Percentiles rank a stretch among this genome's conserved stretches.
Evolutionary conservation across 169 alveolate species (phyloP).

Genomic region (Sarcocystis neurona): DNA sequence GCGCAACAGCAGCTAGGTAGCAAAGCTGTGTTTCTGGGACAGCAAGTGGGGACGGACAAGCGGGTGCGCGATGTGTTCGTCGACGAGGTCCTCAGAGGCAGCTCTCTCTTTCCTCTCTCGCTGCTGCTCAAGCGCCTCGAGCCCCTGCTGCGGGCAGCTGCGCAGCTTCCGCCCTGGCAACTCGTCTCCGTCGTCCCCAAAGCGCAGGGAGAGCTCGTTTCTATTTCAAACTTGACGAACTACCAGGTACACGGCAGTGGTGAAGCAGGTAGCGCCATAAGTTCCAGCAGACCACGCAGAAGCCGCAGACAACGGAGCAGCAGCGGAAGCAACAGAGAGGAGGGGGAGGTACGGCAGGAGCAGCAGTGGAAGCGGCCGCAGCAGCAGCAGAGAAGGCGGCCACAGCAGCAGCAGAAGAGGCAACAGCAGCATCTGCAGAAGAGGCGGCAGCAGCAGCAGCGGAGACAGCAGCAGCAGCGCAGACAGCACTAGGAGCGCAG

Average conservation of each 20-base stretch:
- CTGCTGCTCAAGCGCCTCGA: conserved; percentile 75
- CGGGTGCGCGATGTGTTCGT: conserved; percentile 68
- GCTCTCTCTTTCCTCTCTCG: conserved; percentile 64
- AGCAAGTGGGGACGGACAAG: conserved; percentile 65
- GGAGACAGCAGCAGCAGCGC: no score
- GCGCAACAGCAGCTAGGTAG: conserved; percentile 65
- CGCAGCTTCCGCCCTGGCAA: conserved; percentile 82
- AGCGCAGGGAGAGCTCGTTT: conserved; percentile 75
- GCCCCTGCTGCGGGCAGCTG: conserved; percentile 78
- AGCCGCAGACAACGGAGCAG: no score
- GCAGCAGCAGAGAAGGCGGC: no score
- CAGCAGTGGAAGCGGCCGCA: no score
- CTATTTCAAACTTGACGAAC: conserved; percentile 63
- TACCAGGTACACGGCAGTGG: conserved; percentile 59
- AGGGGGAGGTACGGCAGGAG: no score
- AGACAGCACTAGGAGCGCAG: no score
- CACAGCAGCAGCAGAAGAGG: no score
- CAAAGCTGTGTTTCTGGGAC: conserved; percentile 66
- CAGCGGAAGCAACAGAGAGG: no score
- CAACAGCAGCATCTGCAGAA: no score
- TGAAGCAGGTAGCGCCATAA: no score
- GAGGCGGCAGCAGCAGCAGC: no score
- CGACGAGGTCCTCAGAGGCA: conserved; percentile 72
- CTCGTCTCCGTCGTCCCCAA: conserved; percentile 77
- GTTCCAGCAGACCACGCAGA: no score